These are phyloP conservation scores for Thraustochytrium sp. DNA, from an alignment of 352 stramenopile species.

Conservation along the genomic window DNA sequence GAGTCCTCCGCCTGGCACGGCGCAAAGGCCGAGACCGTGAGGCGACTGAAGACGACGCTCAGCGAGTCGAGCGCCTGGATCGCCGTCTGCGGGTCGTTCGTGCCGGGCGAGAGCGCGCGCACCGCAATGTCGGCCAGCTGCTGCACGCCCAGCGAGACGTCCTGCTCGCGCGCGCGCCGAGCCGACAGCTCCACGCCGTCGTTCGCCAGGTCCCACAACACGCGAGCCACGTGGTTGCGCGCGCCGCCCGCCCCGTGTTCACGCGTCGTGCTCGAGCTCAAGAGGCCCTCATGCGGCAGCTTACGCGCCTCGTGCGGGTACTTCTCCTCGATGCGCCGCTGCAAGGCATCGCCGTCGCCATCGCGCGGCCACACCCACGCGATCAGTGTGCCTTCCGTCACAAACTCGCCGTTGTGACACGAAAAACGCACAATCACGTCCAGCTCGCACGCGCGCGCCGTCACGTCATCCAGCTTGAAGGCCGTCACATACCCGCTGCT, in stretches of 20 bases:
- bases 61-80: conserved; percentile 41
- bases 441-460: background rate
- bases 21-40: conserved; percentile 23
- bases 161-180: background rate
- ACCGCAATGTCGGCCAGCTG: conserved; percentile 44
- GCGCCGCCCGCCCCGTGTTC: background rate
- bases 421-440: conserved; percentile 14
- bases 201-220: background rate
- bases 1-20: background rate
- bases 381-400: conserved; percentile 42
- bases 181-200: background rate
- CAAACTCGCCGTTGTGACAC: conserved; percentile 41
- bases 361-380: conserved; percentile 18
- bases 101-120: conserved; percentile 26
- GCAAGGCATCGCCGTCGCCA: background rate
- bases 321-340: background rate
- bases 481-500: background rate
- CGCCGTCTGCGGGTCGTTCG: conserved; percentile 45
- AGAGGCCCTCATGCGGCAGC: background rate
- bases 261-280: background rate
- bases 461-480: background rate
- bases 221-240: background rate
- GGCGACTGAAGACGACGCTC: conserved; percentile 31
- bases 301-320: background rate
- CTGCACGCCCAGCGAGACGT: conserved; percentile 42